These are phyloP conservation scores for Purpureocillium takamizusanense DNA, from an alignment of 2,329 filamentous ascomycete species.

Conservation along the genomic window DNA sequence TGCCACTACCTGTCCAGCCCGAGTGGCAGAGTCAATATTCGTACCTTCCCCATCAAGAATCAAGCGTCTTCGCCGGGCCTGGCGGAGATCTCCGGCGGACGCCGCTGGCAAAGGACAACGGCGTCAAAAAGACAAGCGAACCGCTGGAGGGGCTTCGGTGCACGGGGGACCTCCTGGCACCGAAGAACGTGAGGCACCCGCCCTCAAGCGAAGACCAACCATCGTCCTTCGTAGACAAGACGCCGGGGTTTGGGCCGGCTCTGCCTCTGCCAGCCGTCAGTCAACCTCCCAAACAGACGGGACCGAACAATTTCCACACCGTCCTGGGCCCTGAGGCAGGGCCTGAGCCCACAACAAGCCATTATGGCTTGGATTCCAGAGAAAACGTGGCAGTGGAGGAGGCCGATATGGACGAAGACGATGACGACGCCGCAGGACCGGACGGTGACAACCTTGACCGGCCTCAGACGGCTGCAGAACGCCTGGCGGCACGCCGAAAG, in stretches of 20 bases:
- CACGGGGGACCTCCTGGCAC: neutral
- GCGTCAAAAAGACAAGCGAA: neutral
- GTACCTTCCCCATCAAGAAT: constrained; percentile 36
- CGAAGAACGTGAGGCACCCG: neutral
- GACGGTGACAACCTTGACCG: constrained; percentile 21
- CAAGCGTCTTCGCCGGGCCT: constrained; percentile 24
- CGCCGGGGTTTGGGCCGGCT: neutral
- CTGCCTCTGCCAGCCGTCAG: neutral
- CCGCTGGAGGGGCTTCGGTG: neutral
- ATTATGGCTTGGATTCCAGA: constrained; percentile 27
- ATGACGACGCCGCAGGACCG: constrained; percentile 47
- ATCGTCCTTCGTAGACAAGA: neutral
- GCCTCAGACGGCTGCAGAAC: constrained; percentile 46
- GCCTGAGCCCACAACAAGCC: constrained; percentile 21
- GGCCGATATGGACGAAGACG: constrained; percentile 43
- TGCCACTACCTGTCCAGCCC: constrained; percentile 42
- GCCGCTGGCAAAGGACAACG: neutral
- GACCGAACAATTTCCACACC: constrained; percentile 2
- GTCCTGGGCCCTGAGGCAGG: constrained; percentile 9
- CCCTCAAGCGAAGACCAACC: neutral
- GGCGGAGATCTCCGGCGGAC: constrained; percentile 29
- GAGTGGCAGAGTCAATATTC: constrained; percentile 49
- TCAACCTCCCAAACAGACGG: neutral
- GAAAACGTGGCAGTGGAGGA: constrained; percentile 32
- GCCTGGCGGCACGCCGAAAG: constrained; percentile 48